Evolutionary conservation across 768 basidiomycete genomes (phyloP), one percentile per base, ranked within the genome.

Genomic region (Boletus sensibilis): DNA sequence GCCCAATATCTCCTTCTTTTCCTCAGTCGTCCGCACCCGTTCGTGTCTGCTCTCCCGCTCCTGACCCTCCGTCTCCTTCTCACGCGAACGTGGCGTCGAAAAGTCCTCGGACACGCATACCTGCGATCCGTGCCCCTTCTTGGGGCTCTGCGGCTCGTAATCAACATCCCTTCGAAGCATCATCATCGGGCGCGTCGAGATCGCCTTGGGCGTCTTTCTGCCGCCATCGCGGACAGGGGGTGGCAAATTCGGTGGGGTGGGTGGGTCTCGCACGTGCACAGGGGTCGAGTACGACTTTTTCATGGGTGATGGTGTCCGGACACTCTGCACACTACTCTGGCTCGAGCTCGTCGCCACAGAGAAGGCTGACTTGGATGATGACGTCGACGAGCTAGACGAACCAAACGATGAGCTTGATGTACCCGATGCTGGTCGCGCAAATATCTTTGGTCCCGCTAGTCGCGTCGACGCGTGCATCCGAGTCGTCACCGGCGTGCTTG

Each of bases 1-100:
- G 0, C 88, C 88, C 55, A 96, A 66, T 42, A 90, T 69, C 67
- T 85, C 83, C 71, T 88, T 92, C 76, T 94, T 94, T 74, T 94
- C 89, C 56, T 90, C 87, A 41, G 84, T 92, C 41, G 85, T 88
- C 62, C 79, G 78, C 58, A 75, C 61, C 34, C 58, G 52, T 46
- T 57, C 50, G 4, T 64, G 47, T 27, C 21, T 8, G 29, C 7
- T 16, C 34, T 57, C 68, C 31, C 66, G 51, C 13, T 57, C 25
- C 14, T 31, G 31, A 49, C 47, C 67, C 63, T 46, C 57, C 12
- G 20, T 50, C 9, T 44, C 38, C 13, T n/a, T 20, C 18, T 62
- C 66, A 7, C 38, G 56, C 44, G 39, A n/a, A 20, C 27, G 62
- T 39, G 62, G 34, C 2, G 56, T 53, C 55, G 51, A 56, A 39